Conservation (phyloP, 2,329 filamentous ascomycete species). For the Raffaelea albimanens region DNA sequence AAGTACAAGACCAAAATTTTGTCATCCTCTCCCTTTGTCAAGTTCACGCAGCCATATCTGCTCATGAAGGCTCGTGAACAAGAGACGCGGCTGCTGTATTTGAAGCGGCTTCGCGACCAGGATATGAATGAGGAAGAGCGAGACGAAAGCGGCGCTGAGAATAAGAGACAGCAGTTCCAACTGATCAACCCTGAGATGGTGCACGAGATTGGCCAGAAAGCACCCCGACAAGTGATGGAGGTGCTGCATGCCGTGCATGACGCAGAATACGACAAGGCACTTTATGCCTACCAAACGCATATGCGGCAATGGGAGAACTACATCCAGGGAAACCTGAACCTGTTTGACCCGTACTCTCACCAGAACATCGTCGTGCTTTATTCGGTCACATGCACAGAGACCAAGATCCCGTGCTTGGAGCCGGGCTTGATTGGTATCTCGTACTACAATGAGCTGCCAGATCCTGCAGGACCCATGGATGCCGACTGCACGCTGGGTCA, state of each 20-base stretch:
- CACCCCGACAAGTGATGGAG: slow-evolving; percentile 81
- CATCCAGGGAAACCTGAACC: slow-evolving; percentile 73
- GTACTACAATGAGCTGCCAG: slow-evolving; percentile 86
- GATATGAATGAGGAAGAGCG: slow-evolving; percentile 46
- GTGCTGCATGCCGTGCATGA: slow-evolving; percentile 92
- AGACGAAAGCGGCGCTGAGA: slow-evolving; percentile 46
- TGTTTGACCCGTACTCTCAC: slow-evolving; percentile 92
- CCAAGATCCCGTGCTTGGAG: slow-evolving; percentile 85
- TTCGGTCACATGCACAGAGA: slow-evolving; percentile 86
- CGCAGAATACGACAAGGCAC: slow-evolving; percentile 89
- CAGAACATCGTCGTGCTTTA: slow-evolving; percentile 94
- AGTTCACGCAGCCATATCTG: slow-evolving; percentile 87
- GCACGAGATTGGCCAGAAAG: slow-evolving; percentile 68
- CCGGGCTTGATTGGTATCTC: slow-evolving; percentile 83
- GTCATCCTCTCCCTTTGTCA: slow-evolving; percentile 92
- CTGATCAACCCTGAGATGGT: slow-evolving; percentile 95
- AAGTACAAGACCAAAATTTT: slow-evolving; percentile 89
- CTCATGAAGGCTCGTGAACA: slow-evolving; percentile 87
- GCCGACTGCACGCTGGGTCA: slow-evolving; percentile 90
- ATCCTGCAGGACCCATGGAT: slow-evolving; percentile 53
- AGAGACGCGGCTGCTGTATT: slow-evolving; percentile 71
- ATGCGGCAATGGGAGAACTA: slow-evolving; percentile 96
- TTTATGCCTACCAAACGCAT: slow-evolving; percentile 89
- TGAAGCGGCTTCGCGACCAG: slow-evolving; percentile 76
- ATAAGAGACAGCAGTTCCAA: slow-evolving; percentile 67